phyloP scores from a whole-genome alignment of 495 filamentous ascomycete species.

The Aspergillus nanangensis region DNA sequence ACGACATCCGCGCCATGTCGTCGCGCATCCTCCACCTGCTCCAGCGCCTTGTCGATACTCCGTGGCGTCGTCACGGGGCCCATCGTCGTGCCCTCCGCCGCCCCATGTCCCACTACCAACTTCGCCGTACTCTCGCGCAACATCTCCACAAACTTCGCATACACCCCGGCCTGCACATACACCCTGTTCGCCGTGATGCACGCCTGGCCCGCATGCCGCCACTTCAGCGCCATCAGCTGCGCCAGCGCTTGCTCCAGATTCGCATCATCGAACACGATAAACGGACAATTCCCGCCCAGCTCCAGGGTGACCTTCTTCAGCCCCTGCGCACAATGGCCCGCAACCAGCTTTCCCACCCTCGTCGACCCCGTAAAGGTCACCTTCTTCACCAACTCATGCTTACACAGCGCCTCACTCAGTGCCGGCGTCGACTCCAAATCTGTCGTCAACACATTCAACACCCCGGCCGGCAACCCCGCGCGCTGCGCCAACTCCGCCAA shows the following conservation, averaged over 20 bases:
- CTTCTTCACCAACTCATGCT: conserved; percentile 61
- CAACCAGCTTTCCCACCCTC: conserved; percentile 58
- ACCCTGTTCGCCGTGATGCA: conserved; percentile 72
- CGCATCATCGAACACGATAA: conserved; percentile 71
- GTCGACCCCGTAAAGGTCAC: conserved; percentile 72
- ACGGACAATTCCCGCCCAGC: conserved; percentile 72
- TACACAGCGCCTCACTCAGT: conserved; percentile 61
- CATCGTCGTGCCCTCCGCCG: conserved; percentile 55
- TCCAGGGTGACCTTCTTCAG: conserved; percentile 72
- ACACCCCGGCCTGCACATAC: conserved; percentile 59
- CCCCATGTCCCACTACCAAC: conserved; percentile 63
- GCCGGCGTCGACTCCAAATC: conserved; percentile 59
- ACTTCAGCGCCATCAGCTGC: conserved; percentile 58
- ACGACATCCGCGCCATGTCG: conserved; percentile 54
- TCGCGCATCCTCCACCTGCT: conserved; percentile 60
- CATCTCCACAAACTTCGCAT: conserved; percentile 48
- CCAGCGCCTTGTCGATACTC: conserved; percentile 57
- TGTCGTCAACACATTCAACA: conserved; percentile 52
- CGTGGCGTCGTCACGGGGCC: conserved; percentile 63
- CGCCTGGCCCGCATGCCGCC: conserved; percentile 66
- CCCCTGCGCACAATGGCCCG: conserved; percentile 53
- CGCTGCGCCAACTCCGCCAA: conserved; percentile 49
- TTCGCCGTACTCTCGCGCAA: conserved; percentile 50
- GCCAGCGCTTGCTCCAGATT: conserved; percentile 59
- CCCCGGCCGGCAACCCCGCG: conserved; percentile 53